phyloP scores from a whole-genome alignment of 805 yeast genomes.

The Yarrowia osloensis region DNA sequence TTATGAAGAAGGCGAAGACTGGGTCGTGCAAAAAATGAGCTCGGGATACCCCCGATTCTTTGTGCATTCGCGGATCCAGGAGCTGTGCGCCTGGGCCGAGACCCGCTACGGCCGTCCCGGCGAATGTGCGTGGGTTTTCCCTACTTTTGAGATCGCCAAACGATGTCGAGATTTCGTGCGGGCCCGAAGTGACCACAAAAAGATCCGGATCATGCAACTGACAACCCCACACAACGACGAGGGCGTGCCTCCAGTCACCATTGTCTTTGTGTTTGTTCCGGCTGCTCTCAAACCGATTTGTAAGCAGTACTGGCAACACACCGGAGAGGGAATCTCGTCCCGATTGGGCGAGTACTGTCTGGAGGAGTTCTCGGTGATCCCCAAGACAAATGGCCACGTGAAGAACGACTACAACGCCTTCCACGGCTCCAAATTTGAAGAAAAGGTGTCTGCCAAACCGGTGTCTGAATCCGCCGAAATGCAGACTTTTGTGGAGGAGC shows the following conservation, averaged over 20 bases:
- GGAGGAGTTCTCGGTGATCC: slow-evolving; percentile 52
- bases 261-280: slow-evolving; percentile 81
- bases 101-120: slow-evolving; percentile 76
- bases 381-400: slow-evolving; percentile 27
- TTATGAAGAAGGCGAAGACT: slow-evolving; percentile 84
- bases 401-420: background rate
- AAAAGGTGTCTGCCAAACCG: slow-evolving; percentile 31
- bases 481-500: slow-evolving; percentile 74
- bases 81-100: slow-evolving; percentile 44
- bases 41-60: slow-evolving; percentile 77
- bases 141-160: slow-evolving; percentile 76
- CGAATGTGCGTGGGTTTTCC: slow-evolving; percentile 74
- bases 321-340: slow-evolving; percentile 96
- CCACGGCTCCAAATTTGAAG: slow-evolving; percentile 7
- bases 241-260: slow-evolving; percentile 46
- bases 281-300: slow-evolving; percentile 59
- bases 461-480: slow-evolving; percentile 47
- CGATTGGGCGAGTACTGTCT: slow-evolving; percentile 83
- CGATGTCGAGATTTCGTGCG: slow-evolving; percentile 80
- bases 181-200: slow-evolving; percentile 35
- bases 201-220: slow-evolving; percentile 68
- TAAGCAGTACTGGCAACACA: slow-evolving; percentile 92
- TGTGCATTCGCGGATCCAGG: slow-evolving; percentile 44
- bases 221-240: slow-evolving; percentile 51
- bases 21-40: slow-evolving; percentile 74